Conservation (phyloP, 2,329 filamentous ascomycete genomes). For the Metarhizium album region DNA sequence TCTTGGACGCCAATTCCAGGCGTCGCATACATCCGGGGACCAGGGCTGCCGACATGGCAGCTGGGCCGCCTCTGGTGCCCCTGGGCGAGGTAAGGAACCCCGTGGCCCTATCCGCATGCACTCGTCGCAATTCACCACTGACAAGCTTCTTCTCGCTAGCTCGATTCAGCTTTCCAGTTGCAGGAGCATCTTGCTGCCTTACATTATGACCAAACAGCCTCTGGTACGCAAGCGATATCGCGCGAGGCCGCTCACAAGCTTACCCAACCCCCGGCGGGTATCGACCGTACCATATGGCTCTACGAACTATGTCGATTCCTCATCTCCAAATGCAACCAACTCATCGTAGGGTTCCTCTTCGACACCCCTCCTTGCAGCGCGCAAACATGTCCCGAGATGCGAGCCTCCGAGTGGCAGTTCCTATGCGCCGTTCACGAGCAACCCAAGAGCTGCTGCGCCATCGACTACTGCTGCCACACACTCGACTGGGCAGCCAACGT, state of each 20-base stretch:
- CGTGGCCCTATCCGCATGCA: neutral
- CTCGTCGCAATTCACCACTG: slow-evolving; percentile 1
- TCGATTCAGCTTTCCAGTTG: slow-evolving; percentile 93
- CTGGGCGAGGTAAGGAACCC: slow-evolving; percentile 60
- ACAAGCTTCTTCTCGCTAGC: slow-evolving; percentile 28
- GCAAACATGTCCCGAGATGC: slow-evolving; percentile 92
- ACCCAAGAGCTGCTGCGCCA: slow-evolving; percentile 93
- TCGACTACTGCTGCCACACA: slow-evolving; percentile 98
- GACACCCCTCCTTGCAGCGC: slow-evolving; percentile 83
- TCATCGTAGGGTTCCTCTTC: slow-evolving; percentile 87
- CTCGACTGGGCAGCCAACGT: slow-evolving; percentile 96
- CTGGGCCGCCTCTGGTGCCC: slow-evolving; percentile 79
- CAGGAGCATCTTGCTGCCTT: slow-evolving; percentile 94
- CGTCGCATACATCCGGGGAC: slow-evolving; percentile 88
- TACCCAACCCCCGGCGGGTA: slow-evolving; percentile 66
- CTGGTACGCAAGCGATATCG: slow-evolving; percentile 60
- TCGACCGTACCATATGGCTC: slow-evolving; percentile 85
- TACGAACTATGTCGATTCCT: slow-evolving; percentile 97
- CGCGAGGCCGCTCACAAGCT: slow-evolving; percentile 66
- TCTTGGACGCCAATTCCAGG: slow-evolving; percentile 62
- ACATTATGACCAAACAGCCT: slow-evolving; percentile 67
- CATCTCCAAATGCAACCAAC: slow-evolving; percentile 83
- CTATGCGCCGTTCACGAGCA: slow-evolving; percentile 95
- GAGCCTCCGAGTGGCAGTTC: slow-evolving; percentile 97
- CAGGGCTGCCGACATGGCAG: slow-evolving; percentile 83